Base-by-base conservation (phyloP, 2,329 filamentous ascomycete species). In the Colletotrichum karsti region DNA sequence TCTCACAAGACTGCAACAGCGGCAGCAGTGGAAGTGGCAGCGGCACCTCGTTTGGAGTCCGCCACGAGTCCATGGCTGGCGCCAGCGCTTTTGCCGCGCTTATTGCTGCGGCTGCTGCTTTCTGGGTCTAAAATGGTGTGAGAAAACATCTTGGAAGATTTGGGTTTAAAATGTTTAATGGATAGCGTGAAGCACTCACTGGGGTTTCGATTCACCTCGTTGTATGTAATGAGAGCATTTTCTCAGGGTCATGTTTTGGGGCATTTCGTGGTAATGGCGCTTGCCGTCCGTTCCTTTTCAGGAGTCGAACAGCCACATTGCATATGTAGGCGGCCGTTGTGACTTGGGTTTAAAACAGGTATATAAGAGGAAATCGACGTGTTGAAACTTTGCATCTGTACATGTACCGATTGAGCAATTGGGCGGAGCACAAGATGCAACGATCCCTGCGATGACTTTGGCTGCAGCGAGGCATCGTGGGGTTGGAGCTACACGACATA, bases 1-100 rank as follows among this genome's bases (percentile, higher is more conserved):
- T 86, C 72, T 77, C 78, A 63, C 82, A 85, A 72, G 72, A 76
- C 64, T 84, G 73, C 69, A 68, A 55, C 53, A 74, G 73, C 9
- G 50, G 58, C 42, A 70, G 69, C 57, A 35, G 48, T 26, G 64
- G 55, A 48, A 70, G 65, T 35, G 63, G 68, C 62, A 58, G 41
- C 24, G 53, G 59, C 53, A 44, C 63, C 51, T 75, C 71, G 51
- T 72, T 74, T n/a, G 73, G 20, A 68, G 76, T 56, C 59, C 65
- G 68, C 54, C 70, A 71, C 20, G 74, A 77, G 57, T 69, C 74
- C 51, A 72, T 74, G 26, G 66, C 78, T 15, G 76, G 78, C 1
- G 76, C 74, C n/a, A 80, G 79, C 57, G 79, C 76, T 4, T 76
- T 81, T 60, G 79, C 78, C 4, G 78, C 76, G 9, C 71, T 81